Evolutionary conservation across 2,329 filamentous ascomycete species (phyloP).

Genomic region (Colletotrichum salicis): DNA sequence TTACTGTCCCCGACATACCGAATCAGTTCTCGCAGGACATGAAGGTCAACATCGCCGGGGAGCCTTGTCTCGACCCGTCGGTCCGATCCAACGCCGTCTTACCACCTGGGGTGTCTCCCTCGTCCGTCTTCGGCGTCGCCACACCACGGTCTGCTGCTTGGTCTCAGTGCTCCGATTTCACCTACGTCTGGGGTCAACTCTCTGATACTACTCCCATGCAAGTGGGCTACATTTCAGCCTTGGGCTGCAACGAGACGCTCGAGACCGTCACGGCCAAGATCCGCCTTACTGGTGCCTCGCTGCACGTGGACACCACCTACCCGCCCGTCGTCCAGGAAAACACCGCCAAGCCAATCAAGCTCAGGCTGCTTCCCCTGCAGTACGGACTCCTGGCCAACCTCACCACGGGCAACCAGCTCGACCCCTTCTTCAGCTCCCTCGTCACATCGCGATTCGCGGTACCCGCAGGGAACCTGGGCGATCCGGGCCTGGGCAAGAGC

Average conservation of each 20-base stretch:
- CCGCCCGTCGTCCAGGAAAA: conserved; percentile 43
- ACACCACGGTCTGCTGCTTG: conserved; percentile 29
- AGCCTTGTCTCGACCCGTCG: conserved; percentile 34
- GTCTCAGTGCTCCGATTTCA: conserved; percentile 45
- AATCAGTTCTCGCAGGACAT: conserved; percentile 21
- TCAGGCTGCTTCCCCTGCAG: conserved; percentile 41
- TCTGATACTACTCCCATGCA: conserved; percentile 39
- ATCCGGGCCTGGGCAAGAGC: conserved; percentile 31
- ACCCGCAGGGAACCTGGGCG: conserved; percentile 40
- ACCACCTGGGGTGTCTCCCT: conserved; percentile 16
- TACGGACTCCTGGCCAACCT: conserved; percentile 45
- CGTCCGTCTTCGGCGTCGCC: conserved; percentile 41
- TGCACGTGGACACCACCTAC: conserved; percentile 42
- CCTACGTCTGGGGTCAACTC: conserved; percentile 50
- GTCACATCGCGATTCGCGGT: conserved; percentile 47
- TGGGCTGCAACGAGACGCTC: conserved; percentile 52
- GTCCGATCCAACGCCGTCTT: conserved; percentile 38
- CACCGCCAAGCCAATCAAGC: conserved; percentile 36
- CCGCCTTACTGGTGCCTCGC: conserved; percentile 37
- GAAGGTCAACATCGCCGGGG: conserved; percentile 38
- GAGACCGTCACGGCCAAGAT: conserved; percentile 43
- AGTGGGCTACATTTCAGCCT: conserved; percentile 44
- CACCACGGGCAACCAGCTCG: conserved; percentile 42
- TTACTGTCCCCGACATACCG: conserved; percentile 36
- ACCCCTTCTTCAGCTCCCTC: conserved; percentile 49